Base-by-base conservation (phyloP, 106 monocot genomes). In the Allium cepa region DNA sequence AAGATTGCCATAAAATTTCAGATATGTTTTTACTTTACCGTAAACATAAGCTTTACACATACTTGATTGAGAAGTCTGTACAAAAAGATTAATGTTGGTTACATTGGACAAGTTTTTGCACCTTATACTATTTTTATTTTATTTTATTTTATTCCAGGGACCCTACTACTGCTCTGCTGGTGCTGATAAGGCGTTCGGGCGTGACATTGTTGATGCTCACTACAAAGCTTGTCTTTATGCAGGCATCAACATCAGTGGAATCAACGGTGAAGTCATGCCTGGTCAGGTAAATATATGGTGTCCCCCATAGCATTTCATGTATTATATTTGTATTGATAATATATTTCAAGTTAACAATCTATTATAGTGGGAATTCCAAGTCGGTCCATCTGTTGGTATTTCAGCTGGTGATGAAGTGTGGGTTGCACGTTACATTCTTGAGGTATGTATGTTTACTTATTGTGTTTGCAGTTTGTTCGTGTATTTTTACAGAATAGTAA, bases 241-340 rank as follows among this genome's bases (percentile, higher is more conserved):
- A 2, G 88, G 88, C 10, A 80, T 93, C 64, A 81, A 86, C 82
- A 88, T 93, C 16, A 93, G 93, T 47, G 93, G 93, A 14, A 86
- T 86, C 70, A 93, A 93, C 66, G 93, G 85, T 67, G 93, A 93
- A 69, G 93, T 93, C 59, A 93, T 93, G 93, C 93, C 93, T 22
- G 93, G 93, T 11, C 92, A 93, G 80, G 92, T 93, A 75, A 36
- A 36, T 4, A 36, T 36, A 36, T 36, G 5, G 36, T 36, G 36
- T 1, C 5, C 1, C 36, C 36, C 36, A 4, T 36, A 36, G 4
- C 3, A 36, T 36, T 3, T 63, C 16, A 9, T 46, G 8, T 47
- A 1, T 47, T 36, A 63, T 46, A 47, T 46, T 7, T 14, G 3
- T 63, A 46, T 47, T 50, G 17, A 63, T 61, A 28, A 8, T 48